Evolutionary conservation across 306 rosid species (phyloP).

Genomic region (Ceratonia siliqua): DNA sequence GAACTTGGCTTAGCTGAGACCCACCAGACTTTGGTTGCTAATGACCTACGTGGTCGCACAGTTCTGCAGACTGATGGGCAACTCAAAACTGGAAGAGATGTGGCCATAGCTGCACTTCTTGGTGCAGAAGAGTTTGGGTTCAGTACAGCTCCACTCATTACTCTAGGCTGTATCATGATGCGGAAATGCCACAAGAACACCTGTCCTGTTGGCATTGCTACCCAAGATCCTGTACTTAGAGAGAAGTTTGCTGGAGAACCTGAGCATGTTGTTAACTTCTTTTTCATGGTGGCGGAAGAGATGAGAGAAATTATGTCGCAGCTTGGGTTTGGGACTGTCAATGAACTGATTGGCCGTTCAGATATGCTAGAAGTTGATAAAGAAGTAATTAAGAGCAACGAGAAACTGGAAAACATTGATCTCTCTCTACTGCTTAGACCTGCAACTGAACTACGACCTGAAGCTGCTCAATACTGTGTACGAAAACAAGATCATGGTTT

Average conservation of each 20-base stretch:
- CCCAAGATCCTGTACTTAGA: slow-evolving; percentile 95
- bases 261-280: slow-evolving; percentile 92
- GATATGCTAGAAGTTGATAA: slow-evolving; percentile 93
- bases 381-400: slow-evolving; percentile 70
- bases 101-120: slow-evolving; percentile 93
- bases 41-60: slow-evolving; percentile 94
- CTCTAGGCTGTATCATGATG: slow-evolving; percentile 99
- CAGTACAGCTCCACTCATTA: slow-evolving; percentile 97
- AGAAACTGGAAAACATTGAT: slow-evolving; percentile 85
- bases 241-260: slow-evolving; percentile 99
- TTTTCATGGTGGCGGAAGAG: slow-evolving; percentile 96
- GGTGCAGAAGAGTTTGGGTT: slow-evolving; percentile 99
- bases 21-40: slow-evolving; percentile 94
- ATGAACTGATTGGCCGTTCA: slow-evolving; percentile 92
- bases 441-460: slow-evolving; percentile 90
- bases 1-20: slow-evolving; percentile 98
- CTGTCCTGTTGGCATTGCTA: slow-evolving; percentile 95
- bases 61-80: slow-evolving; percentile 96
- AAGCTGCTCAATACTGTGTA: slow-evolving; percentile 85
- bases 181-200: slow-evolving; percentile 97
- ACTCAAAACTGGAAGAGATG: slow-evolving; percentile 96
- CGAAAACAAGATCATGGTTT: slow-evolving; percentile 91
- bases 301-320: slow-evolving; percentile 92
- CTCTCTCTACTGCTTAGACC: slow-evolving; percentile 86
- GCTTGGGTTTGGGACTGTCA: slow-evolving; percentile 79